phyloP scores from a whole-genome alignment of 495 filamentous ascomycete genomes.

The Hyaloscypha finlandica region DNA sequence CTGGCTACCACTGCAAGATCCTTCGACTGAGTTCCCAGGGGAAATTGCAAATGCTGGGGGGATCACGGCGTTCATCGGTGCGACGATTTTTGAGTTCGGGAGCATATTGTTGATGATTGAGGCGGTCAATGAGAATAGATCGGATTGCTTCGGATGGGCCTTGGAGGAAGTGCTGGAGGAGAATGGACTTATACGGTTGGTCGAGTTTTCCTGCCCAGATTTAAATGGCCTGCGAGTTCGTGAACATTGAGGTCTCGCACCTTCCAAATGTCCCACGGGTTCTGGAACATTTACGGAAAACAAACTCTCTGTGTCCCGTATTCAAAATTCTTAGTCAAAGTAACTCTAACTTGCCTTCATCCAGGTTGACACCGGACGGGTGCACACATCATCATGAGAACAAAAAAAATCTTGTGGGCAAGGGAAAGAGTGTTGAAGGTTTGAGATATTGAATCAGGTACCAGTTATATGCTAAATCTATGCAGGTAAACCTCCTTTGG shows the following conservation, averaged over 20 bases:
- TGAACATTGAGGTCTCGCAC: not conserved
- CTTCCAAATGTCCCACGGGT: not conserved
- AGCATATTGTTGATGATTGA: constrained; percentile 67
- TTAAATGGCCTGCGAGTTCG: not conserved
- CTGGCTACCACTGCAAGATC: constrained; percentile 59
- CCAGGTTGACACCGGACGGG: constrained; percentile 33
- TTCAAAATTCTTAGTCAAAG: not conserved
- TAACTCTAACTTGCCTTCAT: not conserved
- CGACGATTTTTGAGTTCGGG: constrained; percentile 68
- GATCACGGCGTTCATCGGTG: constrained; percentile 68
- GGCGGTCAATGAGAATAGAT: constrained; percentile 65
- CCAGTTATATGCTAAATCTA: not conserved
- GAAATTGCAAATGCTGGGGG: constrained; percentile 58
- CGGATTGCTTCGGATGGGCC: constrained; percentile 74
- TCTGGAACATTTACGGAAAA: not conserved
- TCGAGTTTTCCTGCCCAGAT: not conserved
- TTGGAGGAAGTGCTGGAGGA: constrained; percentile 50
- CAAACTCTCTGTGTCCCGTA: not conserved
- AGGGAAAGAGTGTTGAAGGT: constrained; percentile 30
- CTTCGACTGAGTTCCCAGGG: constrained; percentile 53
- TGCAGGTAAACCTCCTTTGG: constrained; percentile 25
- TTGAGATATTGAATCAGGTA: not conserved
- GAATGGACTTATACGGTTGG: constrained; percentile 24
- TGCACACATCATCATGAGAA: constrained; percentile 62
- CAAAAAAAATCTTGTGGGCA: constrained; percentile 47